Percentiles rank a stretch among this genome's conserved stretches.
These are phyloP conservation scores for Mycena epipterygia DNA, from an alignment of 768 basidiomycete species.

Conservation along the genomic window DNA sequence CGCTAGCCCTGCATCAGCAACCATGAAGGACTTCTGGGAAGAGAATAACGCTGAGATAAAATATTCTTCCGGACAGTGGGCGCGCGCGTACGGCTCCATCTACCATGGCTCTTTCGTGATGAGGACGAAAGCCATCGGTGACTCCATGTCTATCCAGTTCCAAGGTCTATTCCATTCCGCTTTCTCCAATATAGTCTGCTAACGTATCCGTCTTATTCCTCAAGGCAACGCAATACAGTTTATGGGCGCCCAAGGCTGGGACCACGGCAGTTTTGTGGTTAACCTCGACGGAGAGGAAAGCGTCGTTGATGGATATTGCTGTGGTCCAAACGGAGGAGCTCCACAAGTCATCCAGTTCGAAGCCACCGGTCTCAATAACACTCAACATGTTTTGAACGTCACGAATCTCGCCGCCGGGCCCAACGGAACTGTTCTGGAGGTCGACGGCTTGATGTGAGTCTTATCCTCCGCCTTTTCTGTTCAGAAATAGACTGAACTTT, in stretches of 20 bases:
- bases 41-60: too few species aligned
- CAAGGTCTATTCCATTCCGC: constrained; percentile 8
- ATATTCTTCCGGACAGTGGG: too few species aligned
- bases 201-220: too few species aligned
- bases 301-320: constrained; percentile 26
- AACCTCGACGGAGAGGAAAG: constrained; percentile 28
- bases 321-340: constrained; percentile 5
- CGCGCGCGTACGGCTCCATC: too few species aligned
- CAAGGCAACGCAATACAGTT: constrained; percentile 14
- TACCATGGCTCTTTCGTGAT: constrained; percentile 24
- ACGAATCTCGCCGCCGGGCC: constrained; percentile 22
- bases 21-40: too few species aligned
- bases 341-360: constrained; percentile 32
- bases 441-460: constrained; percentile 31
- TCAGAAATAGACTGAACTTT: neutral
- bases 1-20: too few species aligned
- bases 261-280: constrained; percentile 30
- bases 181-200: neutral
- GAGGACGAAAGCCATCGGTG: constrained; percentile 23
- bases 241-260: constrained; percentile 29
- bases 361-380: neutral
- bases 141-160: constrained; percentile 23
- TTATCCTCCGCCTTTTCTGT: neutral
- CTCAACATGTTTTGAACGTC: constrained; percentile 15
- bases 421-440: constrained; percentile 15